Base-by-base conservation (phyloP, 2,329 filamentous ascomycete species). In the Talaromyces sp. region DNA sequence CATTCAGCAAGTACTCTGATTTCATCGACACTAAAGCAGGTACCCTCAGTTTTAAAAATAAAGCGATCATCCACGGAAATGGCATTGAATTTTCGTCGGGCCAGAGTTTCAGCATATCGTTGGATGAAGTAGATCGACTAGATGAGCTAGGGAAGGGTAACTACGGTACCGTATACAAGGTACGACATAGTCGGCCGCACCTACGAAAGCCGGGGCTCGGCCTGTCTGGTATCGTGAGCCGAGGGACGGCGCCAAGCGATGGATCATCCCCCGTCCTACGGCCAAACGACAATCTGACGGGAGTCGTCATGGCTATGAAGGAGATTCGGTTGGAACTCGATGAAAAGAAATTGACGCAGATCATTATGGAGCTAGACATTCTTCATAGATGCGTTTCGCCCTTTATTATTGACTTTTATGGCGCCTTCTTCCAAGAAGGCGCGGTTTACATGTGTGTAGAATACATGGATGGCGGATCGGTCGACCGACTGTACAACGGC, bases 371-470 rank as follows among this genome's bases (percentile, higher is more conserved):
- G 77, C 82, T 99, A 55, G 92, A 99, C 71, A 93, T 99, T 66
- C 82, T 99, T 2, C 95, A 99, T 78, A 90, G 95, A 69, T 99
- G 95, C 72, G 83, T 95, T 2, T 97, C 92, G 1, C 93, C 95
- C 0, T 96, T 93, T 76, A 98, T 99, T 69, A 95, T 99, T 75
- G 93, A 99, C 73, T 99, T 99, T 71, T 99, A 98, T 75, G 95
- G 95, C 0, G 95, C 95, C 5, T 99, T 99, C 75, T 99, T 97
- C 82, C 95, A 99, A 73, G 95, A 99, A 79, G 93, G 95, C 31
- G 95, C 95, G 0, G 95, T 99, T 1, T 99, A 99, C 77, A 98
- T 99, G 76, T 99, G 95, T 78, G 96, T 99, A 75, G 95, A 99
- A 78, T 96, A 92, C 77, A 99, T 99, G 95, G 93, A 99, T 73